These are phyloP conservation scores for Aethionema arabicum DNA, from an alignment of 345 rosid species.

Conservation along the genomic window DNA sequence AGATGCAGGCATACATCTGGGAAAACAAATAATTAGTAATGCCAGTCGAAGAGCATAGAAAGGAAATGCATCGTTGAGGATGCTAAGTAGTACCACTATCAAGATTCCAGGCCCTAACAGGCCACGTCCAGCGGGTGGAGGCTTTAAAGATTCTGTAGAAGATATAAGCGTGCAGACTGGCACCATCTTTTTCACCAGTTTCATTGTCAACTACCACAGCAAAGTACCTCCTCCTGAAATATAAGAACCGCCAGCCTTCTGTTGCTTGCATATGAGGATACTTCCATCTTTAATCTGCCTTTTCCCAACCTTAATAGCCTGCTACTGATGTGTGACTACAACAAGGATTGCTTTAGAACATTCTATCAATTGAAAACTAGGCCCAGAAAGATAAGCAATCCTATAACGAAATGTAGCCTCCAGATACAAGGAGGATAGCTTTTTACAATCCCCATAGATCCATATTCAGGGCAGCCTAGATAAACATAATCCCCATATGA, in stretches of 20 bases:
- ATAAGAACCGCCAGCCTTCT: constrained; percentile 46
- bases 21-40: constrained; percentile 47
- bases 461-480: constrained; percentile 64
- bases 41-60: constrained; percentile 44
- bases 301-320: constrained; percentile 48
- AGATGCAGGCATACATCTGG: constrained; percentile 60
- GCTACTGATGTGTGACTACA: constrained; percentile 28
- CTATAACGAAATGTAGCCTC: constrained; percentile 58
- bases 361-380: constrained; percentile 55
- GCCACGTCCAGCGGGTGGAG: constrained; percentile 37
- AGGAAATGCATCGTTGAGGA: constrained; percentile 62
- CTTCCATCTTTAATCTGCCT: constrained; percentile 45
- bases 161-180: constrained; percentile 46
- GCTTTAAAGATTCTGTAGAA: constrained; percentile 46
- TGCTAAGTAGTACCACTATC: constrained; percentile 66
- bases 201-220: constrained; percentile 34
- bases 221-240: constrained; percentile 29
- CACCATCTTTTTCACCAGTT: constrained; percentile 50
- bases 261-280: constrained; percentile 45
- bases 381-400: constrained; percentile 51
- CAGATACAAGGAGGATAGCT: constrained; percentile 66
- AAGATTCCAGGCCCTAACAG: constrained; percentile 48
- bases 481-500: not conserved
- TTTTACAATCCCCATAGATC: constrained; percentile 52
- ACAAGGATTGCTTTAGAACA: constrained; percentile 56